These are phyloP conservation scores for Kurtzmaniella quercitrusa DNA, from an alignment of 1,139 yeast species.

Conservation along the genomic window DNA sequence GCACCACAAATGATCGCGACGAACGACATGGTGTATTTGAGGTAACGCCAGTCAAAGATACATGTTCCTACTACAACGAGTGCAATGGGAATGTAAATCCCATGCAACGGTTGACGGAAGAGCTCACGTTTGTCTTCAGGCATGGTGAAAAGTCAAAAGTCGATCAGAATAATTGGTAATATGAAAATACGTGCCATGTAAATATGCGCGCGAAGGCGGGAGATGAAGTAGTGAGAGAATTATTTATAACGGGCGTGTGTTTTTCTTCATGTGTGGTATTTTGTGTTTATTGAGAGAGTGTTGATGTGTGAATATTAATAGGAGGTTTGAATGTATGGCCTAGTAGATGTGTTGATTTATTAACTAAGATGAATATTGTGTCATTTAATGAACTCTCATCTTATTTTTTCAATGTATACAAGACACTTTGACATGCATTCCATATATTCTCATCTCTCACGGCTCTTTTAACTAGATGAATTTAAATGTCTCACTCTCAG, in stretches of 20 bases:
- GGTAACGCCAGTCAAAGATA: constrained; percentile 48
- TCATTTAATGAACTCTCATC: too few relatives aligned
- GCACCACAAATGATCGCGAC: constrained; percentile 42
- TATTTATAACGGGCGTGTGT: neutral
- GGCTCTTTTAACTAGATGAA: too few relatives aligned
- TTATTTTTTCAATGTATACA: too few relatives aligned
- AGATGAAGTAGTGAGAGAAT: neutral
- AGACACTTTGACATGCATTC: too few relatives aligned
- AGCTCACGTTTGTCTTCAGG: constrained; percentile 47
- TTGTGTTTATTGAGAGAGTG: too few relatives aligned
- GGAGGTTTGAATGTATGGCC: too few relatives aligned
- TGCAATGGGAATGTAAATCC: constrained; percentile 64
- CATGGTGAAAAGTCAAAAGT: constrained; percentile 2
- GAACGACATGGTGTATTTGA: constrained; percentile 48
- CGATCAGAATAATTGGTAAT: constrained; percentile 6
- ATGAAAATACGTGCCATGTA: neutral
- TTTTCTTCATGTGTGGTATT: too few relatives aligned
- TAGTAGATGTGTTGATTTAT: too few relatives aligned
- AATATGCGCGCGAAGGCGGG: neutral
- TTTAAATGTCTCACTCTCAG: too few relatives aligned
- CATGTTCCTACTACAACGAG: constrained; percentile 60
- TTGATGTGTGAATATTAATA: too few relatives aligned
- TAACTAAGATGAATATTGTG: too few relatives aligned
- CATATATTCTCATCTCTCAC: too few relatives aligned
- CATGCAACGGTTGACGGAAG: constrained; percentile 64